phyloP scores from a whole-genome alignment of 192 early-diverging fungal species.

The Podila clonocystis region DNA sequence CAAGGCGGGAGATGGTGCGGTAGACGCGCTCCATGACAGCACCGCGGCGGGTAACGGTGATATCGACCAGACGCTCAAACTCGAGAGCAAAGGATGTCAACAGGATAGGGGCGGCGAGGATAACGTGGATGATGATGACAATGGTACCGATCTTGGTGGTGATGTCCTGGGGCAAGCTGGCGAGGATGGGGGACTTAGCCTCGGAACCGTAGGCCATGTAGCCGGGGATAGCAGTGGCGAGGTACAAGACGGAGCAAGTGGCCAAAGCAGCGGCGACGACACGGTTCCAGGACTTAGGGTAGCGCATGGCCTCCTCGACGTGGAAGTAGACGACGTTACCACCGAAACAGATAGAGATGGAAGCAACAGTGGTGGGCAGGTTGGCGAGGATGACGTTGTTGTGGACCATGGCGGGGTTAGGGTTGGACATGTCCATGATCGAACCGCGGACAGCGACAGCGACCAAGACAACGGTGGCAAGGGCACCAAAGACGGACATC shows the following conservation, averaged over 20 bases:
- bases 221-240: conserved; percentile 67
- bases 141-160: conserved; percentile 59
- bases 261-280: conserved; percentile 65
- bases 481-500: conserved; percentile 71
- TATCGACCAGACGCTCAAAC: conserved; percentile 68
- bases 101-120: conserved; percentile 78
- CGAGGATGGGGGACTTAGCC: conserved; percentile 71
- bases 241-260: conserved; percentile 72
- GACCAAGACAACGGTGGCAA: conserved; percentile 74
- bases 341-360: conserved; percentile 78
- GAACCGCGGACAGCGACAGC: conserved; percentile 61
- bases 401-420: not conserved
- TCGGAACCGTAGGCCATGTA: conserved; percentile 76
- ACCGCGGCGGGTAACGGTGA: conserved; percentile 59
- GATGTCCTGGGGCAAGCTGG: conserved; percentile 68
- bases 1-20: conserved; percentile 62
- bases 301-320: conserved; percentile 78
- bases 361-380: conserved; percentile 75
- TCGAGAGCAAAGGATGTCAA: conserved; percentile 74
- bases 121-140: conserved; percentile 78
- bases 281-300: conserved; percentile 69
- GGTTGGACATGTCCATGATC: conserved; percentile 31
- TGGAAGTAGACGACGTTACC: conserved; percentile 82
- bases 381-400: conserved; percentile 57
- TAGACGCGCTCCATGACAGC: conserved; percentile 55